A percentile compares a stretch with the other conserved stretches of the same genome.
Evolutionary conservation across 495 filamentous ascomycete species (phyloP).

Genomic region (Penicillium manginii): DNA sequence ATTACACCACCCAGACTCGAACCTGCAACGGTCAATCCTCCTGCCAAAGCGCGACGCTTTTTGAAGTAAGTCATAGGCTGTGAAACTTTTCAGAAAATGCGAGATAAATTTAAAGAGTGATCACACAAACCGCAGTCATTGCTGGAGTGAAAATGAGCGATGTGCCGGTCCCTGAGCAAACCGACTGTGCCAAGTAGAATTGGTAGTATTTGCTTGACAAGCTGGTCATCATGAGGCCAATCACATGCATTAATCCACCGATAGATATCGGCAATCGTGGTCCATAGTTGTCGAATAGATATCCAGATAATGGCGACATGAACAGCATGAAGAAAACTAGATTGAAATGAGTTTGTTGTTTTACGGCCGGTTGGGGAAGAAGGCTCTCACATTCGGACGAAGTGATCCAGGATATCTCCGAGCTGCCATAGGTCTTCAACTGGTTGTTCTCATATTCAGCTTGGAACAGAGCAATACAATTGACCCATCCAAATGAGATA

Average conservation of each 20-base stretch:
- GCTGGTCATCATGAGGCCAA: slow-evolving; percentile 27
- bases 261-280: slow-evolving; percentile 12
- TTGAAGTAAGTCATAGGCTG: no score
- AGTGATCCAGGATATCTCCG: no score
- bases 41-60: not conserved
- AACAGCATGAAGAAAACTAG: no score
- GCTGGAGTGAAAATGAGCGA: not conserved
- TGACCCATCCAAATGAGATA: slow-evolving; percentile 60
- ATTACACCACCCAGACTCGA: slow-evolving; percentile 61
- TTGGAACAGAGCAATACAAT: slow-evolving; percentile 58
- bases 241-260: slow-evolving; percentile 20
- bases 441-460: no score
- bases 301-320: no score
- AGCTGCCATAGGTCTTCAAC: no score
- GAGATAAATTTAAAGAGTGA: no score
- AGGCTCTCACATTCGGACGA: no score
- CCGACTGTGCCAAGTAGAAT: slow-evolving; percentile 59
- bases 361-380: no score
- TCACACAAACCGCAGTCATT: no score
- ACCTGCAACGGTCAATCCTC: slow-evolving; percentile 25
- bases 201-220: slow-evolving; percentile 64
- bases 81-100: no score
- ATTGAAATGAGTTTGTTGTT: no score
- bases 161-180: slow-evolving; percentile 7
- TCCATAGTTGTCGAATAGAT: slow-evolving; percentile 21